Conservation (phyloP, 2,329 filamentous ascomycete species). For the Aspergillus phoenicis region DNA sequence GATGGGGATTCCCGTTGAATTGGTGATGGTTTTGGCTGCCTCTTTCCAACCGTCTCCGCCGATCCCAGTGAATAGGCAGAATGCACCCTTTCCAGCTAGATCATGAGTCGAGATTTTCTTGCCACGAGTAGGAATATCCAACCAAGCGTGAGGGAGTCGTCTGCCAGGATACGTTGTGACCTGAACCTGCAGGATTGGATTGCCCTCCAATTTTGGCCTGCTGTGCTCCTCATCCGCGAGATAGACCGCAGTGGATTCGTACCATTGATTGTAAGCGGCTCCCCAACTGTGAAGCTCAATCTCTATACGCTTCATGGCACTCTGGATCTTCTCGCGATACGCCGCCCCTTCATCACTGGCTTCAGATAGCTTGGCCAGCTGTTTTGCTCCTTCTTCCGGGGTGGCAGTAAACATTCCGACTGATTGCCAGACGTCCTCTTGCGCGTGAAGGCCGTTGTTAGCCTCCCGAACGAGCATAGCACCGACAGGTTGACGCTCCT, state of each 20-base stretch:
- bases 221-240: not conserved
- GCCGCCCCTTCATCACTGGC: not conserved
- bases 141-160: not conserved
- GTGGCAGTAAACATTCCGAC: not conserved
- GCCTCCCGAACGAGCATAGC: no score
- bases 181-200: not conserved
- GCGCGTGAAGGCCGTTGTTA: not conserved
- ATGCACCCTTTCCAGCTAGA: no score
- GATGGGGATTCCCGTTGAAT: not conserved
- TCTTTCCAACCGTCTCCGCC: no score
- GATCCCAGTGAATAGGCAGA: no score
- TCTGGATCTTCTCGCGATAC: not conserved
- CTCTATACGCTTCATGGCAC: constrained; percentile 1
- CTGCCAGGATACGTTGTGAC: constrained; percentile 10
- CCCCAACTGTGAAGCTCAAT: not conserved
- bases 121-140: no score
- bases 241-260: not conserved
- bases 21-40: no score
- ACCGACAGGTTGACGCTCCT: not conserved
- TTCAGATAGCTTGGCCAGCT: not conserved
- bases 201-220: no score
- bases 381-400: not conserved
- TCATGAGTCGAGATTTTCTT: no score
- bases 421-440: not conserved
- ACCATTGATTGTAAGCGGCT: not conserved